Evolutionary conservation across 495 filamentous ascomycete genomes (phyloP).

Genomic region (Haplographium delicatum): DNA sequence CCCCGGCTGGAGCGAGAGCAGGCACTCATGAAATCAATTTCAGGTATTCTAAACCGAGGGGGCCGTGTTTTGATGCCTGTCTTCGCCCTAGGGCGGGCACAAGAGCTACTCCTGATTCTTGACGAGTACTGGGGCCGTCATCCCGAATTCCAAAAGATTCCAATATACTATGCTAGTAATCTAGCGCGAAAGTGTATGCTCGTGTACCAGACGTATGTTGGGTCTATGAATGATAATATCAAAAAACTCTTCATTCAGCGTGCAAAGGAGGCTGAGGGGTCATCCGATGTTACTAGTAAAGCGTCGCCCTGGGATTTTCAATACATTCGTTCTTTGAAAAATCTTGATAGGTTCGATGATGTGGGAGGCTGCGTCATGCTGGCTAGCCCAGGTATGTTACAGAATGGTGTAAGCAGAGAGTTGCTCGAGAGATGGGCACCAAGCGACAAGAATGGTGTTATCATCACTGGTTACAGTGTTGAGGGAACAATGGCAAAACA

Average conservation of each 20-base stretch:
- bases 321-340: slow-evolving; percentile 84
- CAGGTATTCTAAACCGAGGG: slow-evolving; percentile 79
- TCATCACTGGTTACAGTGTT: slow-evolving; percentile 96
- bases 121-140: slow-evolving; percentile 96
- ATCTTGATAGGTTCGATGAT: slow-evolving; percentile 91
- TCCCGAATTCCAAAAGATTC: slow-evolving; percentile 75
- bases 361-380: slow-evolving; percentile 96
- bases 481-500: slow-evolving; percentile 98
- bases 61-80: slow-evolving; percentile 93
- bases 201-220: slow-evolving; percentile 95
- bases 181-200: slow-evolving; percentile 95
- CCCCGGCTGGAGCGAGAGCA: slow-evolving; percentile 86
- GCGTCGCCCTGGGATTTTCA: slow-evolving; percentile 96
- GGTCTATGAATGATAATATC: slow-evolving; percentile 98
- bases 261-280: slow-evolving; percentile 79
- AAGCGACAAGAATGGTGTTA: slow-evolving; percentile 88
- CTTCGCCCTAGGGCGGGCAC: slow-evolving; percentile 87
- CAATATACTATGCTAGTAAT: slow-evolving; percentile 95
- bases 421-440: slow-evolving; percentile 94
- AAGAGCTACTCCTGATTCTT: slow-evolving; percentile 88
- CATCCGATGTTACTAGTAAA: slow-evolving; percentile 60
- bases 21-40: slow-evolving; percentile 90
- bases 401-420: slow-evolving; percentile 89
- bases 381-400: slow-evolving; percentile 93
- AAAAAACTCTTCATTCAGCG: slow-evolving; percentile 81